Conservation (phyloP, 371 early-diverging fungal species). For the Lichtheimia ornata region DNA sequence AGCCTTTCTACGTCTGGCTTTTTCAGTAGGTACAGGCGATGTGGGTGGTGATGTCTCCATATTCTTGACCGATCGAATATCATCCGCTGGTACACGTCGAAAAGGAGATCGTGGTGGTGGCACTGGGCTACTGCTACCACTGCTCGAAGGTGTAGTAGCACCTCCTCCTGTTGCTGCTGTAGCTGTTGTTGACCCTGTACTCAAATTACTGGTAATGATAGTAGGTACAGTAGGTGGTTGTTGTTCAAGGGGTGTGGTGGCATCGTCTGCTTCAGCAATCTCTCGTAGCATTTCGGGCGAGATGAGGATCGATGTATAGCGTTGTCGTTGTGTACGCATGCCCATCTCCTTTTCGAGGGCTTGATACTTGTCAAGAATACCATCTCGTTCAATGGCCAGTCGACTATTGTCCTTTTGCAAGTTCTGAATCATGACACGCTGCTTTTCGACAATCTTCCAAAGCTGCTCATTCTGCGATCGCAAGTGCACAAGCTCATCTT, state of each 20-base stretch:
- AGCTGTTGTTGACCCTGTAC: not conserved
- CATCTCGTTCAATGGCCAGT: constrained; percentile 57
- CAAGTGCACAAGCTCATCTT: constrained; percentile 14
- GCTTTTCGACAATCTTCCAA: constrained; percentile 90
- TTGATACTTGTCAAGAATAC: constrained; percentile 40
- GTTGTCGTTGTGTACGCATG: constrained; percentile 13
- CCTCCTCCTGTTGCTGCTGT: no score
- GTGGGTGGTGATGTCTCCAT: constrained; percentile 19
- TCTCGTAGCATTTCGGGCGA: constrained; percentile 21
- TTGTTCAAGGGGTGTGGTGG: constrained; percentile 8
- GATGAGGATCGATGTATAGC: constrained; percentile 20
- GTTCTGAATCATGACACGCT: constrained; percentile 80
- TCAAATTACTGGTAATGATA: constrained; percentile 1
- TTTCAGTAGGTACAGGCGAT: constrained; percentile 28
- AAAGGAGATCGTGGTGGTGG: constrained; percentile 28
- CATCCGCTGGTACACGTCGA: constrained; percentile 6
- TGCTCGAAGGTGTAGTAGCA: not conserved
- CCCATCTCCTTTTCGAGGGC: constrained; percentile 30
- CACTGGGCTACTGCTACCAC: constrained; percentile 13
- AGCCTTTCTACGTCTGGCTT: constrained; percentile 24
- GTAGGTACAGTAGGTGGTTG: constrained; percentile 16
- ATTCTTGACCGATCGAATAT: constrained; percentile 11
- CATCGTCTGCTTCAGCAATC: constrained; percentile 24
- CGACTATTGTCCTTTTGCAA: constrained; percentile 60
- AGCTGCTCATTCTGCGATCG: constrained; percentile 79